Base-by-base conservation (phyloP, 805 yeast genomes). In the Starmera pachycereana region DNA sequence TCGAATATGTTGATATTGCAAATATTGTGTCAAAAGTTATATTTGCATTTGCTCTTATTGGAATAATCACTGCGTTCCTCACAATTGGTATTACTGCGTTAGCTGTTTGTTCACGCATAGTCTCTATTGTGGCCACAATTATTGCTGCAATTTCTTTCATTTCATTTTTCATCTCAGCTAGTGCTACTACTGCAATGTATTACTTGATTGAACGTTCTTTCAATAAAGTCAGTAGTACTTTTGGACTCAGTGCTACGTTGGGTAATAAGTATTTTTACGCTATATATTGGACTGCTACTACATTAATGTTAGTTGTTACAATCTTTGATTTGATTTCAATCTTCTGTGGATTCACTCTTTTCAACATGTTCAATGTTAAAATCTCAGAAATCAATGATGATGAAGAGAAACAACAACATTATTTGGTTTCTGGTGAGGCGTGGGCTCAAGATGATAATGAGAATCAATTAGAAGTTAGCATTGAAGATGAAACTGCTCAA, bases 151-250 rank as follows among this genome's bases (percentile, higher is more conserved):
- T 73, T 11, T 66, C 74, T 10, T 55, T 63, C 36, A 28, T 65
- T 6, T 45, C 66, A 10, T 48, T 68, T n/a, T 11, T 65, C 4
- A 47, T 71, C n/a, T 65, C 72, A 27, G 70, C 76, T 27, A 84
- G 69, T n/a, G 61, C 80, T 22, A 66, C 81, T 27, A 81, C 90
- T 1, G 92, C 79, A 13, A 63, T 72, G 13, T 81, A 64, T 61
- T 41, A 62, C 6, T 66, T 66, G 40, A 66, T 79, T 44, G 60
- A 69, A 43, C 59, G 63, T 10, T 63, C 71, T 40, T 66, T 85
- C 62, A 75, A 80, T 49, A 60, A 74, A 29, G 61, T 63, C 29
- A 58, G 60, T 12, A 55, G 51, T 3, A 54, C 56, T 3, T 77
- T 65, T 49, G 94, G 94, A 12, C 68, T 80, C 37, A 55, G 58